phyloP scores from a whole-genome alignment of 2,329 filamentous ascomycete species.

The Pyricularia sp. region DNA sequence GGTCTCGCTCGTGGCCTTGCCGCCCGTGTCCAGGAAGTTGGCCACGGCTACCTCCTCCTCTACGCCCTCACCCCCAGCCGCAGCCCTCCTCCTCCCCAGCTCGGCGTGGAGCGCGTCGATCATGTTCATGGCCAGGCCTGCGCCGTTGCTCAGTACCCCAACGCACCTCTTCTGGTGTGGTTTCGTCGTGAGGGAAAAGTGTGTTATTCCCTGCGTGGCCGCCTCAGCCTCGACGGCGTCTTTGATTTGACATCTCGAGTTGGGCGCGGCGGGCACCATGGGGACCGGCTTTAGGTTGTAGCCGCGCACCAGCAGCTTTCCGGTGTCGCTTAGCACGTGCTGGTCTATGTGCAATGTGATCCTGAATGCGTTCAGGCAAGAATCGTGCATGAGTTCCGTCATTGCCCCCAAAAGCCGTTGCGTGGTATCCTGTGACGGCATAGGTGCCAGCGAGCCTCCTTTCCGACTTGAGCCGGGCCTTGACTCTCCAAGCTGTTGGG shows the following conservation, averaged over 20 bases:
- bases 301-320: neutral
- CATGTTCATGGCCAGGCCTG: slow-evolving; percentile 85
- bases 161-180: slow-evolving; percentile 50
- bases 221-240: slow-evolving; percentile 25
- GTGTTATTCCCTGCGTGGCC: slow-evolving; percentile 63
- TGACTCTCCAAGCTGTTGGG: neutral
- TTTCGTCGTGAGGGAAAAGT: slow-evolving; percentile 43
- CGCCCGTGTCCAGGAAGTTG: slow-evolving; percentile 86
- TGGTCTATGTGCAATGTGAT: neutral
- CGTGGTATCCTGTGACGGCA: neutral
- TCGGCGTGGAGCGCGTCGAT: slow-evolving; percentile 65
- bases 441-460: neutral
- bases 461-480: neutral
- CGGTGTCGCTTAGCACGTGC: neutral
- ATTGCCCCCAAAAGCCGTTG: neutral
- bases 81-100: slow-evolving; percentile 46
- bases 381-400: neutral
- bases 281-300: neutral
- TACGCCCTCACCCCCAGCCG: neutral
- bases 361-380: neutral
- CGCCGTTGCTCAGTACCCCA: slow-evolving; percentile 81
- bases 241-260: slow-evolving; percentile 16
- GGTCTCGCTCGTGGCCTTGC: slow-evolving; percentile 75
- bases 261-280: neutral
- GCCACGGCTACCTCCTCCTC: slow-evolving; percentile 33